phyloP scores from a whole-genome alignment of 345 rosid species.

The Salix dunnii region DNA sequence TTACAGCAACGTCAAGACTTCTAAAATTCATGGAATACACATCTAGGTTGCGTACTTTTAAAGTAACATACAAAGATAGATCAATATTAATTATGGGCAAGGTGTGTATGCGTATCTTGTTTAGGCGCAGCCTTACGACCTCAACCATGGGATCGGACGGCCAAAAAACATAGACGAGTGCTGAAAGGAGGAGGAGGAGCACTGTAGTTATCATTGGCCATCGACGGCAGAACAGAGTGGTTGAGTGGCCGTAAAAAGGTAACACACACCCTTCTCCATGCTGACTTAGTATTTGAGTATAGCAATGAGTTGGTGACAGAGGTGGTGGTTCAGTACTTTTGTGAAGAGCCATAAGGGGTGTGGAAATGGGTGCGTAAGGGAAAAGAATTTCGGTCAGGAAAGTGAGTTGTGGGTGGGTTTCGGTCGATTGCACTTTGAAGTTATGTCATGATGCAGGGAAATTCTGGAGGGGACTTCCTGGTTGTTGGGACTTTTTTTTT shows the following conservation, averaged over 20 bases:
- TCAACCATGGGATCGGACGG: constrained; percentile 68
- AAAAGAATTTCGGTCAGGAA: no score
- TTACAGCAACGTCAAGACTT: constrained; percentile 48
- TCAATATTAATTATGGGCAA: constrained; percentile 48
- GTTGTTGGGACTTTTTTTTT: no score
- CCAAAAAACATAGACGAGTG: constrained; percentile 51
- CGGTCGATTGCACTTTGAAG: no score
- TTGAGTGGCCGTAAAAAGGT: background rate
- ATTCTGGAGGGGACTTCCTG: no score
- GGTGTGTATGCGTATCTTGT: constrained; percentile 47
- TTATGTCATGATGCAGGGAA: no score
- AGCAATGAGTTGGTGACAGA: constrained; percentile 14
- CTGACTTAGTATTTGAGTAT: constrained; percentile 23
- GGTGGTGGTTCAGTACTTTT: constrained; percentile 7
- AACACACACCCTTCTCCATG: constrained; percentile 31
- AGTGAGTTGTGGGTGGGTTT: no score
- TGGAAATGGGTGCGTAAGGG: constrained; percentile 1
- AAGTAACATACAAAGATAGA: constrained; percentile 45
- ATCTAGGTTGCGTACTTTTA: constrained; percentile 61
- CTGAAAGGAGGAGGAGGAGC: constrained; percentile 33
- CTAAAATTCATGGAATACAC: constrained; percentile 62
- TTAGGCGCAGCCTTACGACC: constrained; percentile 47
- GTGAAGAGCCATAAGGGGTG: constrained; percentile 33
- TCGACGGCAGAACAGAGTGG: constrained; percentile 4
- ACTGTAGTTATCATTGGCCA: constrained; percentile 24